phyloP scores from a whole-genome alignment of 176 grass and related monocot genomes.

The Cenchrus americanus region DNA sequence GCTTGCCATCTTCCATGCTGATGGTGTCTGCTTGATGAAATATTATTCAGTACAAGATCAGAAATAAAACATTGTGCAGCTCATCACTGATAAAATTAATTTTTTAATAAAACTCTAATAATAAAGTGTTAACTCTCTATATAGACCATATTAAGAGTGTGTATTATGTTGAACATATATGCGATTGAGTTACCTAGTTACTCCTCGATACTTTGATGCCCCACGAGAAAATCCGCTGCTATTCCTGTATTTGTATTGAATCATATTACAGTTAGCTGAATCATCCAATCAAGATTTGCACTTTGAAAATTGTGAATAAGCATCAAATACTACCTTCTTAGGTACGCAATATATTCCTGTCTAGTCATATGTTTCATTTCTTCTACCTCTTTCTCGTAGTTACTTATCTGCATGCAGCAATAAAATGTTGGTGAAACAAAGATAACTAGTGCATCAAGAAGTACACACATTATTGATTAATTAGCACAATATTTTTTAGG shows the following conservation, averaged over 20 bases:
- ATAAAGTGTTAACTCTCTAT: too few relatives aligned
- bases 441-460: background rate
- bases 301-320: background rate
- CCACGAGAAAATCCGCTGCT: slow-evolving; percentile 85
- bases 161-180: background rate
- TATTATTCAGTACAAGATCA: background rate
- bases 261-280: background rate
- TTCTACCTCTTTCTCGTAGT: slow-evolving; percentile 60
- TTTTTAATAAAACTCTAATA: too few relatives aligned
- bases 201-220: slow-evolving; percentile 68
- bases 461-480: background rate
- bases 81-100: too few relatives aligned
- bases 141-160: background rate
- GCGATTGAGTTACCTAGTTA: slow-evolving; percentile 55
- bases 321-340: slow-evolving; percentile 54
- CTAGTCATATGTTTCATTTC: slow-evolving; percentile 84
- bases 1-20: slow-evolving; percentile 86
- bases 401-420: slow-evolving; percentile 51
- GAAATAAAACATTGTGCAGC: background rate
- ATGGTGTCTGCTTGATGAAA: slow-evolving; percentile 56
- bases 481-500: background rate
- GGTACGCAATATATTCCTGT: slow-evolving; percentile 63
- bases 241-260: slow-evolving; percentile 42
- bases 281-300: background rate
- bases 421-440: background rate